A percentile compares a stretch with the other conserved stretches of the same genome.
These are phyloP conservation scores for Kwoniella botswanensis DNA, from an alignment of 768 basidiomycete genomes.

Conservation along the genomic window DNA sequence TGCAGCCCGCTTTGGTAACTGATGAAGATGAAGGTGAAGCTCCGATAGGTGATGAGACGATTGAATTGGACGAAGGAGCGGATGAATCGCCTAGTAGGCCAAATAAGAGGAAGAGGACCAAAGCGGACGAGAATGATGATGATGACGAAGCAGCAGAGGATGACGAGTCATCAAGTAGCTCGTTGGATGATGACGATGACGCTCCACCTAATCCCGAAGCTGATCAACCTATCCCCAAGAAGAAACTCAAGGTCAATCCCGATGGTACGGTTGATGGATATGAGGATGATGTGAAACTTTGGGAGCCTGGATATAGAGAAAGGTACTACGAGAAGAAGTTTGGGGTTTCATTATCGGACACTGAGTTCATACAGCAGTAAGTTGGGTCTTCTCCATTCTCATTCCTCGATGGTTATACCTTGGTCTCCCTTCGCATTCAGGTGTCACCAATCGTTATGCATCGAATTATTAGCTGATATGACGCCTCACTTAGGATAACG, in stretches of 20 bases:
- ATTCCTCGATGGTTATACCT: neutral
- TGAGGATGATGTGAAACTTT: conserved; percentile 88
- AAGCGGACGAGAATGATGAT: conserved; percentile 33
- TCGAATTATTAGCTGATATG: conserved; percentile 8
- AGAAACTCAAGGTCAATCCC: conserved; percentile 76
- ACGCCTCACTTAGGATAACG: conserved; percentile 66
- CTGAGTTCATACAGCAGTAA: conserved; percentile 74
- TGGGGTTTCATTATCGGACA: conserved; percentile 72
- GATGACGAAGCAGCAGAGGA: conserved; percentile 41
- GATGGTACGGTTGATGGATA: conserved; percentile 91
- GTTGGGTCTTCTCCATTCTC: conserved; percentile 44
- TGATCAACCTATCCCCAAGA: conserved; percentile 58
- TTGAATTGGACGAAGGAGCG: conserved; percentile 22
- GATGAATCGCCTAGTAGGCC: conserved; percentile 53
- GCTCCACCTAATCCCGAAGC: conserved; percentile 55
- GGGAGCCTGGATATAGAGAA: conserved; percentile 94
- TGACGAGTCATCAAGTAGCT: conserved; percentile 26
- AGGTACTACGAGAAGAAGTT: conserved; percentile 96
- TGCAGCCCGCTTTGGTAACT: conserved; percentile 13
- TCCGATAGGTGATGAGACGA: conserved; percentile 26
- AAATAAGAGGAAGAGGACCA: conserved; percentile 48
- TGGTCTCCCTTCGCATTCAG: no score
- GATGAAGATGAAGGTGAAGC: conserved; percentile 38
- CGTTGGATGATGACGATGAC: conserved; percentile 41
- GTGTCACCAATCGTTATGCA: no score